Evolutionary conservation across 225 moss, liverwort and hornwort genomes (phyloP), one percentile per base, ranked within the genome.

Genomic region (Takakia lepidozioides): DNA sequence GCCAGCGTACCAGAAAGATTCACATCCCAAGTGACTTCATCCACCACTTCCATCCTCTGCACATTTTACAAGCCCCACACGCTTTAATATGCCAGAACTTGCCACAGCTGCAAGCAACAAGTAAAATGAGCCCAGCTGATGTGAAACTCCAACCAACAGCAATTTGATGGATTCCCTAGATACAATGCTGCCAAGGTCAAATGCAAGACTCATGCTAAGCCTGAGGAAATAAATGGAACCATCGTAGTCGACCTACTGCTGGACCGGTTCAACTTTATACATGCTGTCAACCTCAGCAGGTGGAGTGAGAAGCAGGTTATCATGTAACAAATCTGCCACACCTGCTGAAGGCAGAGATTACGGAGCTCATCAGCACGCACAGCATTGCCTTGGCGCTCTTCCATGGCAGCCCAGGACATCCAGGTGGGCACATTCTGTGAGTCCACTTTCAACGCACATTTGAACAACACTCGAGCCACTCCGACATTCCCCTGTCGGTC

Each of bases 361-460:
- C 98, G 80, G 59, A 98, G 71, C 65, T 98, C 98, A 63, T 98
- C 91, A 45, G 98, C 98, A 56, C 87, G 80, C 24, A 83, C 82
- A 29, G 87, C 82, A 51, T 90, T 72, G 60, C 90, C 98, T 74
- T 73, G 82, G 28, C 98, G 75, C 51, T 98, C 98, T 68, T 98
- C 98, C 98, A 91, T 91, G 6, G 87, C 91, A 53, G 91, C 91
- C 98, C 98, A 98, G 39, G 98, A 78, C 98, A 98, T 98, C 98
- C 90, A 98, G 29, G 98, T 68, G n/a, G 98, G 98, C 19, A 87
- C 83, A 58, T 91, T 91, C 64, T 98, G 98, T 64, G 87, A 84
- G 60, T 98, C 98, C 40, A 98, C 82, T 62, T 74, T 73, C 48
- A 98, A 55, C 8, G 98, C 87, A 51, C 87, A 87, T 48, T 85